phyloP scores from a whole-genome alignment of 768 basidiomycete species.

The Lactarius quietus region DNA sequence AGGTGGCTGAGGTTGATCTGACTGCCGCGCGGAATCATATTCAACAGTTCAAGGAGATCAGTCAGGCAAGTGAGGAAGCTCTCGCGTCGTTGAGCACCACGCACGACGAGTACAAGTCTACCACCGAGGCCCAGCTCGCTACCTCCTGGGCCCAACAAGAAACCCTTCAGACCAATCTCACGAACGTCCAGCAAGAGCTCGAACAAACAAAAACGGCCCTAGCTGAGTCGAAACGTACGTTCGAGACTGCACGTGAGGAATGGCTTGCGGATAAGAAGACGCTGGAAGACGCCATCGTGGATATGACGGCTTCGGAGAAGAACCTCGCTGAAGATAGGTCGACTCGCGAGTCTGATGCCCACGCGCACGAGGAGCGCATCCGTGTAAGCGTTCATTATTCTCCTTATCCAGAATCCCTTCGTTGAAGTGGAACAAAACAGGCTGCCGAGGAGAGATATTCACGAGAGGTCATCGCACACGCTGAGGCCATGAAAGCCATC shows the following conservation, averaged over 20 bases:
- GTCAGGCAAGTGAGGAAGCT: slow-evolving; percentile 76
- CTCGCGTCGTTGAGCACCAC: slow-evolving; percentile 64
- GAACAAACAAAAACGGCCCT: slow-evolving; percentile 46
- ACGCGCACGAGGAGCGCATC: slow-evolving; percentile 62
- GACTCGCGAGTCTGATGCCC: slow-evolving; percentile 62
- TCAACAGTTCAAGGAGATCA: slow-evolving; percentile 84
- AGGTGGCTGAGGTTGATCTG: slow-evolving; percentile 75
- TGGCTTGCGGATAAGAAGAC: slow-evolving; percentile 79
- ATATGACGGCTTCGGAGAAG: slow-evolving; percentile 73
- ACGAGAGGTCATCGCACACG: slow-evolving; percentile 79
- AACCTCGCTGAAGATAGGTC: slow-evolving; percentile 59
- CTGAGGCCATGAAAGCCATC: slow-evolving; percentile 75
- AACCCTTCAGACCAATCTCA: slow-evolving; percentile 60
- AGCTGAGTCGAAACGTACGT: slow-evolving; percentile 55
- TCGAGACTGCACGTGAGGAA: slow-evolving; percentile 64
- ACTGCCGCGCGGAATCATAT: slow-evolving; percentile 66
- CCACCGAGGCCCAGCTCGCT: slow-evolving; percentile 65
- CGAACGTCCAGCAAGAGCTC: slow-evolving; percentile 52
- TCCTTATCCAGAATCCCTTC: background rate
- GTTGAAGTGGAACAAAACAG: slow-evolving; percentile 33
- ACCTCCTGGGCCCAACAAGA: slow-evolving; percentile 62
- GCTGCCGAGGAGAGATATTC: slow-evolving; percentile 80
- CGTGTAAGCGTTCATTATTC: slow-evolving; percentile 42
- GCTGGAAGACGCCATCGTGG: slow-evolving; percentile 78
- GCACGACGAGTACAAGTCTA: slow-evolving; percentile 75